Conservation (phyloP, 345 rosid species). For the Aethionema arabicum region DNA sequence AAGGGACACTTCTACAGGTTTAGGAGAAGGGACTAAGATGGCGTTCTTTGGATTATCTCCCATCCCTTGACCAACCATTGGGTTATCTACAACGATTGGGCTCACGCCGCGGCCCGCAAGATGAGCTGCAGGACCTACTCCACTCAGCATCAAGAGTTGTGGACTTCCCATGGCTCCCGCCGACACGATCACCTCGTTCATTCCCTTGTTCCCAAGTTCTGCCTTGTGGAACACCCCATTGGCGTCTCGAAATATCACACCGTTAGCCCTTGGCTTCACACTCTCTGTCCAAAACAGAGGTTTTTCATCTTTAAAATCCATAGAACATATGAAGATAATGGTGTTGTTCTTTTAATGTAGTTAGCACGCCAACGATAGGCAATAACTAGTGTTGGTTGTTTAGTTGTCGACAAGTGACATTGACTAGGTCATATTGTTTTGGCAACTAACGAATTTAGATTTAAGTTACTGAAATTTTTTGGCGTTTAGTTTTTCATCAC, state of each 20-base stretch:
- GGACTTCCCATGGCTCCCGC: slow-evolving; percentile 89
- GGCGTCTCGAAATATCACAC: slow-evolving; percentile 53
- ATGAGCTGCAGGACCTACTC: slow-evolving; percentile 58
- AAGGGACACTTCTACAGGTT: slow-evolving; percentile 57
- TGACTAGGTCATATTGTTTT: too few species aligned
- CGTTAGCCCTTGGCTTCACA: slow-evolving; percentile 48
- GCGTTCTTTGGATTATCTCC: slow-evolving; percentile 68
- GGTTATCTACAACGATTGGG: slow-evolving; percentile 45
- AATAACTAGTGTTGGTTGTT: too few species aligned
- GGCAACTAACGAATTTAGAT: too few species aligned
- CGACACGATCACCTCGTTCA: slow-evolving; percentile 57
- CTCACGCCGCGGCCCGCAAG: slow-evolving; percentile 42
- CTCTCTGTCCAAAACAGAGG: slow-evolving; percentile 16
- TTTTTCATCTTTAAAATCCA: neutral
- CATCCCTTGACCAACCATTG: slow-evolving; percentile 79
- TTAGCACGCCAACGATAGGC: too few species aligned
- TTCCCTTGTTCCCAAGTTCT: slow-evolving; percentile 27
- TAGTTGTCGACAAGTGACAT: too few species aligned
- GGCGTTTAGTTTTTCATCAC: too few species aligned
- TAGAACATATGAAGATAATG: neutral
- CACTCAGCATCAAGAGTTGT: slow-evolving; percentile 70
- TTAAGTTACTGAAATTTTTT: too few species aligned
- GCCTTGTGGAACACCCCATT: slow-evolving; percentile 48
- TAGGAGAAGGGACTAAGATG: slow-evolving; percentile 51
- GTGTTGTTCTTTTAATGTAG: too few species aligned